A percentile compares a stretch with the other conserved stretches of the same genome.
Evolutionary conservation across 768 basidiomycete species (phyloP).

Genomic region (Chlorophyllum brunneum): DNA sequence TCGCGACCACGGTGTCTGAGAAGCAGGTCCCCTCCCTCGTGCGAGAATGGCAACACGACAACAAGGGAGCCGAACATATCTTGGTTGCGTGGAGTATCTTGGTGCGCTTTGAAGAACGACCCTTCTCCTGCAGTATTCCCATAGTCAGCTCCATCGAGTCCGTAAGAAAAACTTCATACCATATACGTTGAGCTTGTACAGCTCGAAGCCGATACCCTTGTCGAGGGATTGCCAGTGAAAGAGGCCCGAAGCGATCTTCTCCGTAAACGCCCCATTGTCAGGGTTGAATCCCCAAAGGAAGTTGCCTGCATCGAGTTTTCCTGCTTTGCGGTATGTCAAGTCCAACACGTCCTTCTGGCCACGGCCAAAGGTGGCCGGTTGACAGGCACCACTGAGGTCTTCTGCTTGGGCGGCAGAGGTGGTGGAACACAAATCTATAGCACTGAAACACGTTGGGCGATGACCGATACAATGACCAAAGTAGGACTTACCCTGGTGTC

Average conservation of each 20-base stretch:
- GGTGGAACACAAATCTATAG: not conserved
- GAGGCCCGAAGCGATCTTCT: conserved; percentile 19
- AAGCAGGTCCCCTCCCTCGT: conserved; percentile 41
- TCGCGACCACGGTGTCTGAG: conserved; percentile 31
- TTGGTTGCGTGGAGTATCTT: conserved; percentile 41
- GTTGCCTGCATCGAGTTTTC: conserved; percentile 35
- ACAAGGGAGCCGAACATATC: conserved; percentile 52
- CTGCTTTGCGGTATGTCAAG: conserved; percentile 41
- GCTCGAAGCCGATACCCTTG: conserved; percentile 21
- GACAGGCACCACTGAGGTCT: not conserved
- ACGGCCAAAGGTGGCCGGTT: conserved; percentile 13
- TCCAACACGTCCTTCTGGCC: conserved; percentile 35
- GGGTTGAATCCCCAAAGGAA: conserved; percentile 33
- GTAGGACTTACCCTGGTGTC: not conserved
- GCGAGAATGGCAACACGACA: conserved; percentile 39
- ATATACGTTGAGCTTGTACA: conserved; percentile 38
- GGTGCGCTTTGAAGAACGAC: conserved; percentile 46
- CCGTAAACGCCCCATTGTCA: conserved; percentile 16
- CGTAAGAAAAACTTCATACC: no score
- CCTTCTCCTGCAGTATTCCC: conserved; percentile 18
- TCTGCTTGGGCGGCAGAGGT: not conserved
- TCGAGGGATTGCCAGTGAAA: conserved; percentile 16
- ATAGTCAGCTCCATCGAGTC: no score
- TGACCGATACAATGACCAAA: no score
- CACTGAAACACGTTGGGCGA: no score